Evolutionary conservation across 2,329 filamentous ascomycete genomes (phyloP).

Genomic region (Immersiporthe knoxdaviesiana): DNA sequence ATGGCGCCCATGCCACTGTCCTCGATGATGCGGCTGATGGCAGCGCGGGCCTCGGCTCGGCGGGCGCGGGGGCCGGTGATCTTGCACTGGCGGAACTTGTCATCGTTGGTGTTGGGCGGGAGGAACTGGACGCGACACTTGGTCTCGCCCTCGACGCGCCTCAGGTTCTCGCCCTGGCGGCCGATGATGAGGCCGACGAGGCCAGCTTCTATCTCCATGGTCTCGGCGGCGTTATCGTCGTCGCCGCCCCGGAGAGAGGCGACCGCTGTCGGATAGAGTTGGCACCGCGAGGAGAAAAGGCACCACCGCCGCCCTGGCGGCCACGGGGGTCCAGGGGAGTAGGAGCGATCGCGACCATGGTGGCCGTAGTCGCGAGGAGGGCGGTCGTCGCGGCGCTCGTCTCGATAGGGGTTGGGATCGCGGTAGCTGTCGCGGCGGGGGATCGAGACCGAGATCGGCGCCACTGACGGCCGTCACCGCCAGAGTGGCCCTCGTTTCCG

Average conservation of each 20-base stretch:
- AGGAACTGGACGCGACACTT: constrained; percentile 87
- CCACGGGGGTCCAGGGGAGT: constrained; percentile 63
- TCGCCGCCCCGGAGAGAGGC: constrained; percentile 56
- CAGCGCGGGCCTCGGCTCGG: constrained; percentile 76
- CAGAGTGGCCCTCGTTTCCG: constrained; percentile 38
- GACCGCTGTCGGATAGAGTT: constrained; percentile 61
- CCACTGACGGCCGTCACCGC: constrained; percentile 58
- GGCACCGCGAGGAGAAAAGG: constrained; percentile 63
- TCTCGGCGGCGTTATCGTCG: constrained; percentile 72
- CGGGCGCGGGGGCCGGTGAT: constrained; percentile 75
- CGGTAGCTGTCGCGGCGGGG: constrained; percentile 71
- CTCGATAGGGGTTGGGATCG: constrained; percentile 80
- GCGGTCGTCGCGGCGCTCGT: constrained; percentile 76
- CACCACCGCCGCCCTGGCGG: constrained; percentile 47
- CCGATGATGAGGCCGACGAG: constrained; percentile 91
- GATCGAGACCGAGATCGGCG: constrained; percentile 74
- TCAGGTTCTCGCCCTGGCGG: constrained; percentile 84
- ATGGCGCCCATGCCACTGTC: constrained; percentile 69
- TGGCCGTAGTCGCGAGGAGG: constrained; percentile 58
- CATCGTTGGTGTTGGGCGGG: constrained; percentile 71
- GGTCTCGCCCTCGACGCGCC: constrained; percentile 81
- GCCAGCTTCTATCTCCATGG: constrained; percentile 83
- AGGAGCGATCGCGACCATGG: constrained; percentile 69
- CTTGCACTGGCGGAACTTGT: constrained; percentile 79
- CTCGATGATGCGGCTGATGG: constrained; percentile 86